A percentile compares a stretch with the other conserved stretches of the same genome.
Conservation (phyloP, 2,329 filamentous ascomycete genomes). For the Paracoccidioides lutzii region DNA sequence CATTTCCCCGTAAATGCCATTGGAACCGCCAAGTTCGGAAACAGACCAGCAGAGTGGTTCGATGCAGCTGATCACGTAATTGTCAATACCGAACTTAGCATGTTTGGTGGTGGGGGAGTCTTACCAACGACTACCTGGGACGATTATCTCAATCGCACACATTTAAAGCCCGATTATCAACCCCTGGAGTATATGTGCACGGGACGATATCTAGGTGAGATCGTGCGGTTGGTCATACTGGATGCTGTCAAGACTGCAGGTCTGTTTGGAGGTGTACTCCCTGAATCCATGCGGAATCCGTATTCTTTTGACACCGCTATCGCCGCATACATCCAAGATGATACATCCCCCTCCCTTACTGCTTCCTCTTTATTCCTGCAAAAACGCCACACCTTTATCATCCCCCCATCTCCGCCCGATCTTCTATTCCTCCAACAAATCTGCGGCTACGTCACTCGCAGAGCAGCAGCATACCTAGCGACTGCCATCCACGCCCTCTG, state of each 20-base stretch:
- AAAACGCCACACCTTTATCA: conserved; percentile 38
- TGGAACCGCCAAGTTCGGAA: conserved; percentile 43
- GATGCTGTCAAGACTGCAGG: conserved; percentile 45
- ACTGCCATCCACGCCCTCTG: conserved; percentile 51
- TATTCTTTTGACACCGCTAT: conserved; percentile 49
- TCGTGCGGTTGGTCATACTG: conserved; percentile 47
- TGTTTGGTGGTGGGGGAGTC: conserved; percentile 47
- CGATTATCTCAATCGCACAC: conserved; percentile 44
- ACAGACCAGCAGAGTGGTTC: conserved; percentile 42
- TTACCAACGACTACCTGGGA: conserved; percentile 51
- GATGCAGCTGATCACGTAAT: conserved; percentile 47
- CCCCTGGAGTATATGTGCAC: conserved; percentile 53
- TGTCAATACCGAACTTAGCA: conserved; percentile 53
- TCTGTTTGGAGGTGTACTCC: conserved; percentile 45
- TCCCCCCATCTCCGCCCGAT: conserved; percentile 36
- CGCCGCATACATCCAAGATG: conserved; percentile 44
- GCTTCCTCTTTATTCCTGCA: conserved; percentile 36
- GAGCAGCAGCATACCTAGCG: conserved; percentile 50
- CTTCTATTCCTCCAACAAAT: conserved; percentile 43
- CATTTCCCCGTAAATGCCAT: conserved; percentile 46
- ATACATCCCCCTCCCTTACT: conserved; percentile 26
- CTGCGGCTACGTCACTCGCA: conserved; percentile 41
- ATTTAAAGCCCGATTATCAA: conserved; percentile 49
- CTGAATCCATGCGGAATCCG: conserved; percentile 41
- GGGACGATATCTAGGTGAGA: conserved; percentile 51